Conservation (phyloP, 169 alveolate genomes). For the Plasmodium vinckei region DNA sequence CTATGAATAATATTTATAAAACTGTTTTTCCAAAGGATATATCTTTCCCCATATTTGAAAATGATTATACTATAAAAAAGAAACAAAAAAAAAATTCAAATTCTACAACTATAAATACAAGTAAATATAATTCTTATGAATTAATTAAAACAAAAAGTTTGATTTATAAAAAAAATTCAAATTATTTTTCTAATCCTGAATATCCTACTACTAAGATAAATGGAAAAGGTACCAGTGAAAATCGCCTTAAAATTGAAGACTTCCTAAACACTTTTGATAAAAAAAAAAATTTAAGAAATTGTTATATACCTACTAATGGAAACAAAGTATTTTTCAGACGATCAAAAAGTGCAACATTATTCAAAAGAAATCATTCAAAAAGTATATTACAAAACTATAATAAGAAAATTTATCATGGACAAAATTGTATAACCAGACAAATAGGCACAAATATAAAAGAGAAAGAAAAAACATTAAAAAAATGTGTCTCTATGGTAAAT, state of each 20-base stretch:
- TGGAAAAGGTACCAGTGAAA: neutral
- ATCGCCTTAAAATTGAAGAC: neutral
- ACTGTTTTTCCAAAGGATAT: slow-evolving; percentile 1
- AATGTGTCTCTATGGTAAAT: slow-evolving; percentile 10
- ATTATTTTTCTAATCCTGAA: no score
- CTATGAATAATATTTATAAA: slow-evolving; percentile 33
- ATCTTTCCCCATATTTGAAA: neutral
- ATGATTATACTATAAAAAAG: neutral
- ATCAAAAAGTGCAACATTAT: slow-evolving; percentile 13
- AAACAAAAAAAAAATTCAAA: neutral
- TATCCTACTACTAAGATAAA: no score
- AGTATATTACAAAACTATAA: neutral
- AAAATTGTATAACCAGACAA: neutral
- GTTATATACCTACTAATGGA: neutral
- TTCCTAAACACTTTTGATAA: slow-evolving; percentile 1
- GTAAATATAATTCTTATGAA: slow-evolving; percentile 6
- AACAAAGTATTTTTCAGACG: slow-evolving; percentile 10
- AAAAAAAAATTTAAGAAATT: neutral
- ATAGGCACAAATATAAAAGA: neutral
- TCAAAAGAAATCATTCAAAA: slow-evolving; percentile 12
- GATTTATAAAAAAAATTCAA: neutral
- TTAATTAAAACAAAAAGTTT: slow-evolving; percentile 33
- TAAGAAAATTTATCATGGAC: neutral
- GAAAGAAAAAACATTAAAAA: slow-evolving; percentile 11
- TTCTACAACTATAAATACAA: neutral